phyloP scores from a whole-genome alignment of 2,329 filamentous ascomycete genomes.

The Stachybotrys chartarum region DNA sequence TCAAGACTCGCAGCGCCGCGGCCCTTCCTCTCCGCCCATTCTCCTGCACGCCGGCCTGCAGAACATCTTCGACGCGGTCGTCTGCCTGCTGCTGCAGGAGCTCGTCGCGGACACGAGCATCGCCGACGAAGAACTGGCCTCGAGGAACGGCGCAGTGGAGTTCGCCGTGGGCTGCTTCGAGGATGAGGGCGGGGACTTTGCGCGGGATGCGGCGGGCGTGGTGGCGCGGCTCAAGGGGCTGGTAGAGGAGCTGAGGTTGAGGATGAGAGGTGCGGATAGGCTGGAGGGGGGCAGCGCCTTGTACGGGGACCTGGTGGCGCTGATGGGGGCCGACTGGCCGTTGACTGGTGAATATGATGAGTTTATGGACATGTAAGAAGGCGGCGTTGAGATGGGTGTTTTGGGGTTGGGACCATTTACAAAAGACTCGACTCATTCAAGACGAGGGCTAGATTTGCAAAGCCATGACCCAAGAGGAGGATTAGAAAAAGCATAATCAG shows the following conservation, averaged over 20 bases:
- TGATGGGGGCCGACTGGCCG: slow-evolving; percentile 30
- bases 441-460: not conserved
- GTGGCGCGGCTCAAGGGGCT: slow-evolving; percentile 29
- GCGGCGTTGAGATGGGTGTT: not conserved
- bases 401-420: not conserved
- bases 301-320: slow-evolving; percentile 27
- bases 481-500: not conserved
- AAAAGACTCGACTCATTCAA: not conserved
- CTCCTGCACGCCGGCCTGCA: slow-evolving; percentile 38
- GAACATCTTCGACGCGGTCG: slow-evolving; percentile 42
- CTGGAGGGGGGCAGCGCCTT: slow-evolving; percentile 20
- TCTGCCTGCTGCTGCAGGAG: slow-evolving; percentile 38
- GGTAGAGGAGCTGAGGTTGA: slow-evolving; percentile 18
- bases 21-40: not conserved
- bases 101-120: slow-evolving; percentile 24
- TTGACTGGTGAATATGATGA: slow-evolving; percentile 7
- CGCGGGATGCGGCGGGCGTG: slow-evolving; percentile 28
- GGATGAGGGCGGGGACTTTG: slow-evolving; percentile 31
- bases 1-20: slow-evolving; percentile 27
- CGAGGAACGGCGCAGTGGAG: slow-evolving; percentile 22
- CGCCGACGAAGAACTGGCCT: slow-evolving; percentile 14
- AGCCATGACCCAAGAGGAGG: not conserved
- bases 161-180: slow-evolving; percentile 36
- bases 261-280: slow-evolving; percentile 12
- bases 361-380: not conserved